Conservation (phyloP, 306 rosid species). For the Glycine latifolia region DNA sequence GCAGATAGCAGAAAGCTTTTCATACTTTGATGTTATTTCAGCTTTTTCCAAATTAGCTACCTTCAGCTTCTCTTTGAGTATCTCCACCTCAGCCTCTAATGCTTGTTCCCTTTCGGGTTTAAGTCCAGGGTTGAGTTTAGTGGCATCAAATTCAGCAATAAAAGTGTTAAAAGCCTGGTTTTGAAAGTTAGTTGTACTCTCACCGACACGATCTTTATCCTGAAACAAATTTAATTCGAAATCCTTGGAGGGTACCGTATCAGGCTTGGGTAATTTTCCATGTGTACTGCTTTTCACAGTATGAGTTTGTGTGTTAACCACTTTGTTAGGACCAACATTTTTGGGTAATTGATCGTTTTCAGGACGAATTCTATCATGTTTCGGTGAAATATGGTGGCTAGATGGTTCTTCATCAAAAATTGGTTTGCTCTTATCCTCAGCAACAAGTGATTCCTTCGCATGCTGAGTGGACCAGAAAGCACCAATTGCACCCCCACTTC, state of each 20-base stretch:
- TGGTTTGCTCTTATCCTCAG: constrained; percentile 60
- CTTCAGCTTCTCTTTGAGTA: constrained; percentile 81
- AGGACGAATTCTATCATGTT: constrained; percentile 55
- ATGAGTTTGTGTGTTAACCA: constrained; percentile 51
- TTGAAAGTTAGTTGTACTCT: constrained; percentile 57
- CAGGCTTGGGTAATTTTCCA: constrained; percentile 59
- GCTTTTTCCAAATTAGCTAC: constrained; percentile 71
- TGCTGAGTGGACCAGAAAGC: constrained; percentile 94
- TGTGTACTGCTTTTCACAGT: constrained; percentile 56
- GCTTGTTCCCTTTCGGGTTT: constrained; percentile 68
- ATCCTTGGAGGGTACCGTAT: constrained; percentile 63
- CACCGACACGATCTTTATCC: constrained; percentile 48
- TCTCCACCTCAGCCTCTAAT: constrained; percentile 81
- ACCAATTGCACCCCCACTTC: constrained; percentile 74
- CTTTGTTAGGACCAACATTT: constrained; percentile 60
- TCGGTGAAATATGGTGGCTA: constrained; percentile 50
- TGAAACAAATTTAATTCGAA: constrained; percentile 68
- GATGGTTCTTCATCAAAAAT: constrained; percentile 77
- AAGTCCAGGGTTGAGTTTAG: constrained; percentile 59
- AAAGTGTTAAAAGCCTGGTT: constrained; percentile 77
- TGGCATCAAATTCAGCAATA: constrained; percentile 83
- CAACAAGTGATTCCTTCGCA: constrained; percentile 54
- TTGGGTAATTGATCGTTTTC: constrained; percentile 61
- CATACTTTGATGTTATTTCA: constrained; percentile 90
- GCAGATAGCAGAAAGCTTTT: constrained; percentile 93